These are phyloP conservation scores for Hypoxylon perforatum DNA, from an alignment of 495 filamentous ascomycete genomes.

Conservation along the genomic window DNA sequence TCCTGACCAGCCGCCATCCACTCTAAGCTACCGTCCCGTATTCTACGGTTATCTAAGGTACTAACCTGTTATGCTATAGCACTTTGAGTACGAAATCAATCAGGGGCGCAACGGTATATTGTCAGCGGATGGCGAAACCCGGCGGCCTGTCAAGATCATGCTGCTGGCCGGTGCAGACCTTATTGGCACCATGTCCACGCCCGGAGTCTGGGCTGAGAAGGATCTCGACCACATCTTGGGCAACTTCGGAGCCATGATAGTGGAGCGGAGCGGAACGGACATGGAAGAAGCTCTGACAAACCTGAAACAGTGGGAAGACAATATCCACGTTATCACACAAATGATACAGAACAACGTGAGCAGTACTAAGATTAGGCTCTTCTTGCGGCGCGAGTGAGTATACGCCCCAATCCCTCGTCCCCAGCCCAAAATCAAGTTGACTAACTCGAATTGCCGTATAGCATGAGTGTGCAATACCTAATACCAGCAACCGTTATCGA, in stretches of 20 bases:
- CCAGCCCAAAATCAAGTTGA: constrained; percentile 37
- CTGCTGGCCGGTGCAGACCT: constrained; percentile 86
- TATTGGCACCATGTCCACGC: constrained; percentile 73
- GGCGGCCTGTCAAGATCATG: constrained; percentile 69
- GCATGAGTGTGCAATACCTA: constrained; percentile 57
- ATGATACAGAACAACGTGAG: constrained; percentile 91
- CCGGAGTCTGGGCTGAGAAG: constrained; percentile 80
- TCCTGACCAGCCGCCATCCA: not conserved
- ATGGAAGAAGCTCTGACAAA: constrained; percentile 83
- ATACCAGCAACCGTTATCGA: constrained; percentile 75
- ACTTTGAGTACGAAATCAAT: constrained; percentile 91
- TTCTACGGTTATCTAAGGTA: constrained; percentile 4
- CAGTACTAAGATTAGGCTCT: constrained; percentile 88
- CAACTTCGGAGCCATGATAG: constrained; percentile 85
- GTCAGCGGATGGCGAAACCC: constrained; percentile 65
- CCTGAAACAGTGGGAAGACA: constrained; percentile 73
- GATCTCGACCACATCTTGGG: constrained; percentile 92
- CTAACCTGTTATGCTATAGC: constrained; percentile 46
- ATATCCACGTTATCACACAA: constrained; percentile 89
- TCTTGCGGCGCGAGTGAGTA: constrained; percentile 83
- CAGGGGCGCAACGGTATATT: constrained; percentile 78
- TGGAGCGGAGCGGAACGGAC: constrained; percentile 90
- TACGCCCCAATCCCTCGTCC: constrained; percentile 56
- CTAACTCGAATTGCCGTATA: constrained; percentile 37
- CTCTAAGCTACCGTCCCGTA: not conserved